A percentile compares a stretch with the other conserved stretches of the same genome.
phyloP scores from a whole-genome alignment of 2,329 filamentous ascomycete species.

The Curvularia sp. region DNA sequence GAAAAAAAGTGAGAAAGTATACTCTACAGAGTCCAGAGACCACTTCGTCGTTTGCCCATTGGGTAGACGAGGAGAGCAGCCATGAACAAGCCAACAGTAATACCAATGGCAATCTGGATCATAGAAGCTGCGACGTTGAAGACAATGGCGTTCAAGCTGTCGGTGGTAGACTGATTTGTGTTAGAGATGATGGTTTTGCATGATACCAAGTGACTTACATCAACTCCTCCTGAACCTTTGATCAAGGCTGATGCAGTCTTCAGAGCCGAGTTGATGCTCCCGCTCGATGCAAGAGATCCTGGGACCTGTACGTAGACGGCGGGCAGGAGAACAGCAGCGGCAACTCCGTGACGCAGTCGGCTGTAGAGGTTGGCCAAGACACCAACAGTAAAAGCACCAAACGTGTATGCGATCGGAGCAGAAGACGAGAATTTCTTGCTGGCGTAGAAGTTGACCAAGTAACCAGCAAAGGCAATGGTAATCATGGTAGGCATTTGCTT shows the following conservation, averaged over 20 bases:
- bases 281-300: constrained; percentile 42
- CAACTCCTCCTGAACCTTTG: constrained; percentile 26
- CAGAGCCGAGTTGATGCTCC: constrained; percentile 40
- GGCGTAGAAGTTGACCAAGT: constrained; percentile 77
- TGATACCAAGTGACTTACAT: constrained; percentile 24
- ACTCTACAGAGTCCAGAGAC: constrained; percentile 45
- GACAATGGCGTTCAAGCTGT: constrained; percentile 36
- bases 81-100: constrained; percentile 60
- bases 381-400: constrained; percentile 78
- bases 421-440: constrained; percentile 70
- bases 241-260: constrained; percentile 40
- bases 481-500: constrained; percentile 79
- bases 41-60: constrained; percentile 56
- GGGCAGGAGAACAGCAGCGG: constrained; percentile 42
- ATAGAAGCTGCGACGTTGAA: constrained; percentile 58
- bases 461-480: constrained; percentile 74
- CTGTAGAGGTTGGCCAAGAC: constrained; percentile 81
- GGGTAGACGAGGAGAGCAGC: constrained; percentile 59
- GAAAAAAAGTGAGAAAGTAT: constrained; percentile 21
- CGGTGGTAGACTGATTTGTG: constrained; percentile 24
- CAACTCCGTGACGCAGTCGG: constrained; percentile 64
- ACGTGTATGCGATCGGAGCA: constrained; percentile 75
- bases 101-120: constrained; percentile 60
- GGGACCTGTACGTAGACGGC: constrained; percentile 47
- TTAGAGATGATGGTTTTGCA: constrained; percentile 8